Percentiles rank a stretch among this genome's conserved stretches.
Conservation (phyloP, 495 filamentous ascomycete genomes). For the Lasiosphaeria hispida region DNA sequence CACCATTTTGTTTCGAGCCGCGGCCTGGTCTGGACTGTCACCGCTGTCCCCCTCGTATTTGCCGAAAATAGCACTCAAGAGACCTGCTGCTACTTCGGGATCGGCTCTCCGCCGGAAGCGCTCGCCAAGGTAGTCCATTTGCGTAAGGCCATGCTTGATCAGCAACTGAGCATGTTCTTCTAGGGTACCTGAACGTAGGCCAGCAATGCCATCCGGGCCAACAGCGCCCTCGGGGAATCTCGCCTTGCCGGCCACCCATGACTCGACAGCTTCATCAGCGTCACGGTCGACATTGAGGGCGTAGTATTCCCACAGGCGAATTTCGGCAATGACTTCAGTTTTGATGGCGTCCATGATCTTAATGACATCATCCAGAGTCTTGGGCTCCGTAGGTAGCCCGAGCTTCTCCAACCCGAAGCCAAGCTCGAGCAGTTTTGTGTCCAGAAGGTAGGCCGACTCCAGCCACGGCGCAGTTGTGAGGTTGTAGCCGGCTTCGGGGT, state of each 20-base stretch:
- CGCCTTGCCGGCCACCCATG: constrained; percentile 63
- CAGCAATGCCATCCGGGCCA: constrained; percentile 42
- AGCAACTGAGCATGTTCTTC: constrained; percentile 55
- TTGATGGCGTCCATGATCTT: constrained; percentile 83
- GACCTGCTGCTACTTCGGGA: constrained; percentile 63
- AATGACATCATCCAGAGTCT: constrained; percentile 69
- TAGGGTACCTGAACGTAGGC: constrained; percentile 36
- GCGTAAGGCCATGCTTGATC: constrained; percentile 58
- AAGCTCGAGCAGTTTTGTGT: constrained; percentile 78
- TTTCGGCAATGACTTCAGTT: constrained; percentile 67
- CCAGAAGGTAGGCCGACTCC: constrained; percentile 80
- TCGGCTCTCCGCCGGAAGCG: constrained; percentile 70
- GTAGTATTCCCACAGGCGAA: constrained; percentile 93
- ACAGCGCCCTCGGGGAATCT: constrained; percentile 45
- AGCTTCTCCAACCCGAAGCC: constrained; percentile 63
- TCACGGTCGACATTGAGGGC: constrained; percentile 75
- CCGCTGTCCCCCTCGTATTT: constrained; percentile 53
- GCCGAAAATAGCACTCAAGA: constrained; percentile 69
- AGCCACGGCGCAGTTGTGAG: constrained; percentile 91
- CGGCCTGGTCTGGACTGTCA: constrained; percentile 41
- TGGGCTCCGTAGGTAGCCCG: constrained; percentile 71
- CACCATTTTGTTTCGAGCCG: constrained; percentile 49
- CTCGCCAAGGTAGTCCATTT: constrained; percentile 70
- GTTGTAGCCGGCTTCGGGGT: constrained; percentile 96
- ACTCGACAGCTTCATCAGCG: constrained; percentile 61